Evolutionary conservation across 768 basidiomycete species (phyloP), one percentile per base, ranked within the genome.

Genomic region (Pleurotus pulmonarius): DNA sequence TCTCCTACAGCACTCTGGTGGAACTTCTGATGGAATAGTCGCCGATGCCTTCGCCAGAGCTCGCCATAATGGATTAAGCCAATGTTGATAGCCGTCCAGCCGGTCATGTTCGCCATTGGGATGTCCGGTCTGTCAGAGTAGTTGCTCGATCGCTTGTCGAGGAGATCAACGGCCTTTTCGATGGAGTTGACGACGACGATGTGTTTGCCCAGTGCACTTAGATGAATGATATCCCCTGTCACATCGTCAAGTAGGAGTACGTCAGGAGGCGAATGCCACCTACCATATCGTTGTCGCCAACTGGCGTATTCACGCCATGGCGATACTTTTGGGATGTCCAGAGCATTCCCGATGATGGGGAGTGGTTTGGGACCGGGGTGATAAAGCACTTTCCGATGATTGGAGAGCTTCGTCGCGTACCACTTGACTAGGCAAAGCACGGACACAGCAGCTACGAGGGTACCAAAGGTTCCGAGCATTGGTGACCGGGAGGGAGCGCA

Each of bases 361-460:
- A 69, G 61, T 18, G 68, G 67, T 40, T 51, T 67, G 3, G 75
- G 74, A 22, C 74, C 74, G 9, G 75, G 75, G 6, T 73, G 74
- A 3, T 55, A 55, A 8, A 22, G 43, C 6, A 15, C 24, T 53
- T 53, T 53, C n/a, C 51, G 51, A 29, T 77, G 78, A 12, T 81
- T 70, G 8, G 74, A 18, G n/a, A n/a, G 16, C n/a, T 24, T 53
- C 22, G 37, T 24, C 20, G 51, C n/a, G 39, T 13, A 53, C 51
- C 51, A 53, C 39, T 53, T 53, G 15, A 39, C 3, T 5, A 53
- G 51, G 22, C 41, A 24, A 22, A 53, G 38, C n/a, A 38, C 20
- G 13, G 41, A 24, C 5, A 39, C 11, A 22, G 39, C 39, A 11
- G 39, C 39, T 34, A 41, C 51, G 39, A 53, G 41, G n/a, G 51